Evolutionary conservation across 1,284 basidiomycete species (phyloP).

Genomic region (Cryptococcus sp.): DNA sequence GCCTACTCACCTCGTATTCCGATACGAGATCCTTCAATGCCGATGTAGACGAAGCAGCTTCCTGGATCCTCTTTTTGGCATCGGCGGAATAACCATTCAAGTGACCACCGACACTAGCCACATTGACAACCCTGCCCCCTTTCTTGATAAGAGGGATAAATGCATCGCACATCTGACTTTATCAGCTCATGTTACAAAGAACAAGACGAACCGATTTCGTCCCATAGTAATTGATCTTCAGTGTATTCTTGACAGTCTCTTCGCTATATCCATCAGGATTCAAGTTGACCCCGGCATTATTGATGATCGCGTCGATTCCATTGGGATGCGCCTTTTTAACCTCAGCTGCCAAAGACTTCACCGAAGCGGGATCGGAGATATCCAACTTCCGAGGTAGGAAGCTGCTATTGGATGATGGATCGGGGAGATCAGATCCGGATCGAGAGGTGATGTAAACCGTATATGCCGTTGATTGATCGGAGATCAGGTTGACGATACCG

Average conservation of each 20-base stretch:
- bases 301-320: slow-evolving; percentile 1
- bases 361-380: neutral
- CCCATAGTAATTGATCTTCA: slow-evolving; percentile 1
- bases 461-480: neutral
- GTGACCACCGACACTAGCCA: neutral
- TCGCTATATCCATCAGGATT: slow-evolving; percentile 1
- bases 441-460: slow-evolving; percentile 1
- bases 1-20: neutral
- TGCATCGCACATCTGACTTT: neutral
- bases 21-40: neutral
- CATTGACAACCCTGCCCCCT: slow-evolving; percentile 1
- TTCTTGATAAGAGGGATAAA: slow-evolving; percentile 1
- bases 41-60: neutral
- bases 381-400: neutral
- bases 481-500: slow-evolving; percentile 1
- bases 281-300: neutral
- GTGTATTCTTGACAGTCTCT: neutral
- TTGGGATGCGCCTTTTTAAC: neutral
- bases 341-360: neutral
- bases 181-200: neutral
- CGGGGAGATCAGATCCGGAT: slow-evolving; percentile 1
- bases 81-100: neutral
- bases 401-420: neutral
- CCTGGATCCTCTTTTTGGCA: slow-evolving; percentile 1
- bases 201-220: neutral